These are phyloP conservation scores for Piper betle DNA, from an alignment of 164 flowering plant species.

Conservation along the genomic window DNA sequence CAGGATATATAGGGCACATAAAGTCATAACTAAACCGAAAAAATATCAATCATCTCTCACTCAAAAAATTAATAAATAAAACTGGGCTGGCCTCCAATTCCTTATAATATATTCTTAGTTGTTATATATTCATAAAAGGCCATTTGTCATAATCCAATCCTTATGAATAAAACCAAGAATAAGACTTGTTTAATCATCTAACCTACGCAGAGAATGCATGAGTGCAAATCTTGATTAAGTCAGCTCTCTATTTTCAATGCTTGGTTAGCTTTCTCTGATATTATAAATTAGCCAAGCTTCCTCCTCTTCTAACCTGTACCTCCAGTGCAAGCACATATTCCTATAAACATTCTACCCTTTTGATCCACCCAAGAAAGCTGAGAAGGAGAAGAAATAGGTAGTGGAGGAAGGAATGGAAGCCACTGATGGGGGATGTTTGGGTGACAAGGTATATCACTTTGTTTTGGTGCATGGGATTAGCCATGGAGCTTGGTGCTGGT, in stretches of 20 bases:
- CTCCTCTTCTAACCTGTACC: neutral
- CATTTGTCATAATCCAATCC: no score
- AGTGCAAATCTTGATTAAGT: neutral
- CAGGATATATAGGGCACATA: neutral
- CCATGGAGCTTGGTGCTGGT: slow-evolving; percentile 24
- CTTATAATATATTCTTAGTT: no score
- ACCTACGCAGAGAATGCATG: no score
- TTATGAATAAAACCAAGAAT: no score
- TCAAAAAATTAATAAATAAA: no score
- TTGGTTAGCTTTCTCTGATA: no score
- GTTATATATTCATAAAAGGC: no score
- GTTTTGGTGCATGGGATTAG: slow-evolving; percentile 18
- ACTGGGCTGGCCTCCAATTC: neutral
- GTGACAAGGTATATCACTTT: no score
- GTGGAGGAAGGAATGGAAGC: no score
- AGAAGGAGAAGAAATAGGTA: no score
- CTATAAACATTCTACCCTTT: neutral
- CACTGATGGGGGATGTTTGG: no score
- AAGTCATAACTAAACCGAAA: neutral
- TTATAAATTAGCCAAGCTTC: neutral
- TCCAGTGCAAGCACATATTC: neutral
- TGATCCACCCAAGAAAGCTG: no score
- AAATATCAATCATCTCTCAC: neutral
- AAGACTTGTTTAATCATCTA: neutral
- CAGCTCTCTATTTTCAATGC: neutral